Evolutionary conservation across 2,329 filamentous ascomycete genomes (phyloP).

Genomic region (Fusarium torreyae): DNA sequence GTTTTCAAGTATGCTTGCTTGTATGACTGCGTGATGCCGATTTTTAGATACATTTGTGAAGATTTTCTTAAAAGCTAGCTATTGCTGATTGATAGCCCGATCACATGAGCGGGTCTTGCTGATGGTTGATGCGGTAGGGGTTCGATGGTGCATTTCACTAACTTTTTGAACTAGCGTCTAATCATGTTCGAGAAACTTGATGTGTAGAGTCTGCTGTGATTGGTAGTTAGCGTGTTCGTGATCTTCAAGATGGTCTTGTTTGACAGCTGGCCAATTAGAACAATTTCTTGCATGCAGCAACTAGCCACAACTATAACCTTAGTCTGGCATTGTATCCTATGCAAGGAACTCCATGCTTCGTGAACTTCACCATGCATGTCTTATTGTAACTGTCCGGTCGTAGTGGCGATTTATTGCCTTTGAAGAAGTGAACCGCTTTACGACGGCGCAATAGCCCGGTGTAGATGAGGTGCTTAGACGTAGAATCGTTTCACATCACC

Average conservation of each 20-base stretch:
- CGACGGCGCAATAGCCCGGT: not conserved
- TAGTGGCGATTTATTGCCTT: not conserved
- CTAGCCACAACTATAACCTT: not conserved
- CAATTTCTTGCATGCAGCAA: not conserved
- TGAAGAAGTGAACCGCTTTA: not conserved
- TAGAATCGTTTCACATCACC: no score
- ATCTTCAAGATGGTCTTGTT: not conserved
- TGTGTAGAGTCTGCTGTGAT: not conserved
- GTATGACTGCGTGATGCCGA: slow-evolving; percentile 2
- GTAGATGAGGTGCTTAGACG: no score
- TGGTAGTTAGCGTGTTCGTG: not conserved
- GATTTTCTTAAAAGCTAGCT: not conserved
- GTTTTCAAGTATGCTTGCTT: not conserved
- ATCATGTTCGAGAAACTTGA: not conserved
- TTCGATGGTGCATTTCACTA: not conserved
- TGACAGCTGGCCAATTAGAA: slow-evolving; percentile 4
- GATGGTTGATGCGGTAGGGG: not conserved
- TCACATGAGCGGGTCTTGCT: slow-evolving; percentile 27
- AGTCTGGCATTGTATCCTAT: not conserved
- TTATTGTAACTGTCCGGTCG: no score
- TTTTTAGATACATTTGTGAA: not conserved
- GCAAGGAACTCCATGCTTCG: no score
- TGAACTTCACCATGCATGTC: no score
- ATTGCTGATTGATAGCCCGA: not conserved
- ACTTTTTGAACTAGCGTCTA: not conserved